Evolutionary conservation across 495 filamentous ascomycete species (phyloP).

Genomic region (Cladorrhinum samala): DNA sequence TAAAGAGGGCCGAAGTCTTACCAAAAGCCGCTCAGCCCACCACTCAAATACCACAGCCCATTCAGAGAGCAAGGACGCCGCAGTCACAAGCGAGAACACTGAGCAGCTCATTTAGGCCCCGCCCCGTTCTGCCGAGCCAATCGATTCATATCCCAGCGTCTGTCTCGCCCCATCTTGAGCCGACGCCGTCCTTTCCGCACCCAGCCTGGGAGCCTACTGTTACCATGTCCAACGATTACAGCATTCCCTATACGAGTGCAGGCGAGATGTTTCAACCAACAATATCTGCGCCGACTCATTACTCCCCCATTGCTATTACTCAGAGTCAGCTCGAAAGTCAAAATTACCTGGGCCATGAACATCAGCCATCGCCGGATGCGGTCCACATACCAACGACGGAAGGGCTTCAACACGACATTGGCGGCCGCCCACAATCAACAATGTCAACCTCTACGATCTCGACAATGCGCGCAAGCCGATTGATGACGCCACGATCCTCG

Average conservation of each 20-base stretch:
- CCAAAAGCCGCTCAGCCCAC: constrained; percentile 10
- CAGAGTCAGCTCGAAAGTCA: constrained; percentile 10
- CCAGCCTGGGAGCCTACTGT: constrained; percentile 14
- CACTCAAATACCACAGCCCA: constrained; percentile 20
- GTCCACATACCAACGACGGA: neutral
- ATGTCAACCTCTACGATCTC: neutral
- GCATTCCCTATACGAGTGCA: constrained; percentile 15
- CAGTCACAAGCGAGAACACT: constrained; percentile 6
- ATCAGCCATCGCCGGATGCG: constrained; percentile 1
- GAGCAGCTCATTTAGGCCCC: constrained; percentile 1
- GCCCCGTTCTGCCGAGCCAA: constrained; percentile 10
- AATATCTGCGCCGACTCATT: constrained; percentile 11
- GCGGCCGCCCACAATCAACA: constrained; percentile 6
- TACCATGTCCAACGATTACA: constrained; percentile 11
- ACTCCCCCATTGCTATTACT: constrained; percentile 7
- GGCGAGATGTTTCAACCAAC: constrained; percentile 12
- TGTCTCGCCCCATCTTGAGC: constrained; percentile 5
- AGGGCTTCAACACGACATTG: constrained; percentile 7
- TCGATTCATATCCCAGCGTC: constrained; percentile 6
- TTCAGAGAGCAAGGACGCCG: constrained; percentile 16
- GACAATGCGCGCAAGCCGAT: constrained; percentile 12
- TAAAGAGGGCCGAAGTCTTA: constrained; percentile 14
- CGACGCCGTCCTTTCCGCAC: constrained; percentile 7
- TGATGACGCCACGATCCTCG: constrained; percentile 21
- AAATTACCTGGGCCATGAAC: constrained; percentile 6